Conservation (phyloP, 179 eudicot genomes). For the Patellifolia procumbens region DNA sequence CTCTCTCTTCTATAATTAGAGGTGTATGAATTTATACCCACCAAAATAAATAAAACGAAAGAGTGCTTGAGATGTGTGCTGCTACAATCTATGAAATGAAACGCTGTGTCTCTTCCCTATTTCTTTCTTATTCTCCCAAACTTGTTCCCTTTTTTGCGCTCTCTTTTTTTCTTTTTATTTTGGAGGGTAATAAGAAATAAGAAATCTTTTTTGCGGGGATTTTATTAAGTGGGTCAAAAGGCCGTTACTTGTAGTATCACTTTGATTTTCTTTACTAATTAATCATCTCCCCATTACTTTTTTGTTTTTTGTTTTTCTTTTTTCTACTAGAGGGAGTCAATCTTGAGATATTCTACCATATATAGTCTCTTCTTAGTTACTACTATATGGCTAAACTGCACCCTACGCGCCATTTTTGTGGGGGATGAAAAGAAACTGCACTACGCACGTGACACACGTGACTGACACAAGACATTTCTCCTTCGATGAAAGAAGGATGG, state of each 20-base stretch:
- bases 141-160: conserved; percentile 30
- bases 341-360: conserved; percentile 24
- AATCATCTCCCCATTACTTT: conserved; percentile 18
- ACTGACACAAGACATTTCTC: conserved; percentile 13
- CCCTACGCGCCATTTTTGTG: too few relatives aligned
- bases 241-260: conserved; percentile 38
- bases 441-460: conserved; percentile 30
- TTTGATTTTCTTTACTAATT: conserved; percentile 12
- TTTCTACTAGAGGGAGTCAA: not conserved
- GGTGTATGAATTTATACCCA: not conserved
- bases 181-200: conserved; percentile 40
- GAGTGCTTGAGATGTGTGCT: conserved; percentile 33
- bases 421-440: not conserved
- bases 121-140: conserved; percentile 3
- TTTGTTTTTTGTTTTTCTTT: not conserved
- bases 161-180: conserved; percentile 22
- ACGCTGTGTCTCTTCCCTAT: conserved; percentile 25
- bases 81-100: conserved; percentile 21
- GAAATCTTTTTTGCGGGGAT: conserved; percentile 33
- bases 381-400: not conserved
- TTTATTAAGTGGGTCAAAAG: conserved; percentile 34
- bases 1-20: not conserved
- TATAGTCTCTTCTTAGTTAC: not conserved
- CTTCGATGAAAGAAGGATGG: not conserved
- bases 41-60: not conserved